A percentile compares a stretch with the other conserved stretches of the same genome.
These are phyloP conservation scores for Bremia lactucae DNA, from an alignment of 352 stramenopile genomes.

Conservation along the genomic window DNA sequence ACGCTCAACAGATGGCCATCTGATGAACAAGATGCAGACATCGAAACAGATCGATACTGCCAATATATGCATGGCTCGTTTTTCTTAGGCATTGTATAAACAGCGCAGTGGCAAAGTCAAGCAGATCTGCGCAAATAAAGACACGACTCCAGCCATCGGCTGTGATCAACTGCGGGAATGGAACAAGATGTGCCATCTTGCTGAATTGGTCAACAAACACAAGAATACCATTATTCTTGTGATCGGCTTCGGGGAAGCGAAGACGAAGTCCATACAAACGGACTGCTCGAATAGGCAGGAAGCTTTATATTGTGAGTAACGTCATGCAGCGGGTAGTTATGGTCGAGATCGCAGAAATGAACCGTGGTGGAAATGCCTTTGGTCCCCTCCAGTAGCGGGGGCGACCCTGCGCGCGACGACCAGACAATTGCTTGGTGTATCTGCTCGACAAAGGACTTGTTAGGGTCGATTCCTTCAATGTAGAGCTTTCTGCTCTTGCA, in stretches of 20 bases:
- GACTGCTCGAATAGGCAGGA: constrained; percentile 83
- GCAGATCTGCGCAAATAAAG: too few relatives aligned
- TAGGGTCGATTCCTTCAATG: constrained; percentile 88
- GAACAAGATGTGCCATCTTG: too few relatives aligned
- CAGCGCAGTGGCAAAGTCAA: too few relatives aligned
- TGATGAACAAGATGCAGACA: too few relatives aligned
- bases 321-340: constrained; percentile 89
- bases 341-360: constrained; percentile 89
- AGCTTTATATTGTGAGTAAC: constrained; percentile 76
- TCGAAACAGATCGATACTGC: too few relatives aligned
- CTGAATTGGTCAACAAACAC: too few relatives aligned
- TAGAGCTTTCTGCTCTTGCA: constrained; percentile 83
- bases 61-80: too few relatives aligned
- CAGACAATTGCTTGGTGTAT: constrained; percentile 86
- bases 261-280: constrained; percentile 73
- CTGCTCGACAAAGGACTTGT: constrained; percentile 89
- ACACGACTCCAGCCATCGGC: too few relatives aligned
- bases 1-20: too few relatives aligned
- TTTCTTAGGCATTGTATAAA: too few relatives aligned
- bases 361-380: constrained; percentile 88
- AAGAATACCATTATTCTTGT: constrained; percentile 67
- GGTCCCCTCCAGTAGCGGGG: constrained; percentile 32
- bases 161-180: too few relatives aligned
- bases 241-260: constrained; percentile 83
- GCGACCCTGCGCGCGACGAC: constrained; percentile 34